Base-by-base conservation (phyloP, 495 filamentous ascomycete species). In the Articulospora tetracladia region DNA sequence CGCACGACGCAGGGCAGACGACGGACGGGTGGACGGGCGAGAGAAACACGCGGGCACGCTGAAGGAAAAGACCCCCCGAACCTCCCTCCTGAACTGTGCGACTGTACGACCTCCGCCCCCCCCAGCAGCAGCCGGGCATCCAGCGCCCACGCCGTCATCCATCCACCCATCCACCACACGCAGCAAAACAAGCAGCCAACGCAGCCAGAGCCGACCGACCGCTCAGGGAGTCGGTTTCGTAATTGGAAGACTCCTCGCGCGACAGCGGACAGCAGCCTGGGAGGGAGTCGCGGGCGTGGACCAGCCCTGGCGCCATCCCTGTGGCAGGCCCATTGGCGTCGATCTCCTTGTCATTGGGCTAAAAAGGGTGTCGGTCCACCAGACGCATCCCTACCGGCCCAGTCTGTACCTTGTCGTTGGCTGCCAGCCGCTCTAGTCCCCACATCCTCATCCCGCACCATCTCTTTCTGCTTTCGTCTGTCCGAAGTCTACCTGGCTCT, bases 401-500 rank as follows among this genome's bases (percentile, higher is more conserved):
- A n/a, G 3, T 41, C 44, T 46, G 53, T 41, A 59, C 56, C 61
- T 53, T 55, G 50, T 47, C 51, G 49, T 47, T 60, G 49, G 49
- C 58, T 55, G 57, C 27, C 54, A 57, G 49, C 53, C 39, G 53
- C 47, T 24, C 47, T 39, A 51, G 57, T 48, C 48, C 55, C 39
- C 39, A 44, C 55, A 58, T 41, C 56, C 34, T 19, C 59, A 61
- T 56, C 59, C 59, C 59, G 59, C 59, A 61, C 59, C 44, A 64
- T 64, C 57, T 26, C 25, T 26, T 52, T 47, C 44, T 20, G 53
- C 60, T 58, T 53, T 61, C 58, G 54, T 55, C 58, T 60, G 62
- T 57, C 57, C 52, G 47, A 30, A 57, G 57, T 58, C 62, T 34
- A 57, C 34, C 63, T 67, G 23, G 52, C 62, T 65, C 64, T 63